Percentiles rank a stretch among this genome's conserved stretches.
Evolutionary conservation across 805 yeast species (phyloP).

Genomic region (Starmerella potacharoeniae): DNA sequence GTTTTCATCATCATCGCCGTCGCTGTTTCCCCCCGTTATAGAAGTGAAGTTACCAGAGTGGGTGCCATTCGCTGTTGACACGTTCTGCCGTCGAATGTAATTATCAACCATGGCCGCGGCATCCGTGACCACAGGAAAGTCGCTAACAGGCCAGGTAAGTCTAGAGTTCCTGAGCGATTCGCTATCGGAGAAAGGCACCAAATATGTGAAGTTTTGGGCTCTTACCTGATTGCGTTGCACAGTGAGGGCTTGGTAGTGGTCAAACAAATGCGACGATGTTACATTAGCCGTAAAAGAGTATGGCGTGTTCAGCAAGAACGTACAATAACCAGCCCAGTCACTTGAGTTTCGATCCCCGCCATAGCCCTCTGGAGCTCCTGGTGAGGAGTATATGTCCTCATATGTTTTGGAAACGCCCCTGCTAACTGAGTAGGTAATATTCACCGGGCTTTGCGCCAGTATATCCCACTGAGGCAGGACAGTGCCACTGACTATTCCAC

Average conservation of each 20-base stretch:
- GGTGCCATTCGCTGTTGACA: background rate
- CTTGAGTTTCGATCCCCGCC: background rate
- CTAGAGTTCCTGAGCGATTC: background rate
- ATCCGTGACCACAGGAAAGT: background rate
- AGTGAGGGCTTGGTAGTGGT: background rate
- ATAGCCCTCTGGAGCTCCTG: no score
- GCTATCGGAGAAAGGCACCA: background rate
- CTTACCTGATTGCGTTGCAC: background rate
- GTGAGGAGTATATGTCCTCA: background rate
- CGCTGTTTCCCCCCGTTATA: background rate
- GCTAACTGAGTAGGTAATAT: slow-evolving; percentile 7
- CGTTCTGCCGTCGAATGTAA: background rate
- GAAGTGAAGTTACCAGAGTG: background rate
- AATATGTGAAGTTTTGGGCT: background rate
- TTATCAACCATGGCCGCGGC: background rate
- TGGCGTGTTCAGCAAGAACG: background rate
- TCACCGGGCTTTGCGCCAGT: background rate
- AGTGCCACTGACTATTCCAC: slow-evolving; percentile 8
- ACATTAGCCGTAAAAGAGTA: background rate
- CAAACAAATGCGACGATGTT: background rate
- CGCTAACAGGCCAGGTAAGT: background rate
- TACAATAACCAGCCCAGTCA: slow-evolving; percentile 5
- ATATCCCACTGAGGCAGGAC: background rate
- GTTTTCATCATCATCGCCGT: background rate
- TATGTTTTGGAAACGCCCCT: background rate